phyloP scores from a whole-genome alignment of 2,329 filamentous ascomycete genomes.

The Didymella arachidicola region DNA sequence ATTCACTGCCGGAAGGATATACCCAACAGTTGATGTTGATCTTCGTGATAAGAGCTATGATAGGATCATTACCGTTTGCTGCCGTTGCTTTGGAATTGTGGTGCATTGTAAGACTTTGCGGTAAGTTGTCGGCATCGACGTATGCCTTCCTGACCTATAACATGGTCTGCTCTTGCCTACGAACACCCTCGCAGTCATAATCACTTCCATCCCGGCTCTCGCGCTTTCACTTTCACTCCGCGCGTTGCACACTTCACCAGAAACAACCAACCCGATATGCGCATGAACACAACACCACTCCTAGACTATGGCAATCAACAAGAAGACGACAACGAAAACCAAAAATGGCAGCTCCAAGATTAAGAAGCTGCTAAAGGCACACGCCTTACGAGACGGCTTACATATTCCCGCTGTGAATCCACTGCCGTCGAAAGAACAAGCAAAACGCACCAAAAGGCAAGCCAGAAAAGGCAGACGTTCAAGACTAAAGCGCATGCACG shows the following conservation, averaged over 20 bases:
- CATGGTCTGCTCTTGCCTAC: neutral
- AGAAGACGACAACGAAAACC: neutral
- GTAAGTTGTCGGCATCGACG: neutral
- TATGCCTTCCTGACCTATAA: neutral
- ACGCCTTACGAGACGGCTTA: neutral
- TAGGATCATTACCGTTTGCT: too few relatives aligned
- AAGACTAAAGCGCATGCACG: neutral
- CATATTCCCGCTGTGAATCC: neutral
- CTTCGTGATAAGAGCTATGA: neutral
- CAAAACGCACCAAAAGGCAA: neutral
- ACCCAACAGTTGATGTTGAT: neutral
- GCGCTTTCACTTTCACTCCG: neutral
- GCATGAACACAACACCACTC: neutral
- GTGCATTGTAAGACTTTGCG: neutral
- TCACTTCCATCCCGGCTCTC: neutral
- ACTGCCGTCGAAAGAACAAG: neutral
- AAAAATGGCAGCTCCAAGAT: neutral
- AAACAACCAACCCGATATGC: neutral
- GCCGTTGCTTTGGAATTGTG: neutral
- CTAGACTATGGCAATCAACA: neutral
- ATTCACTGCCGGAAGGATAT: neutral
- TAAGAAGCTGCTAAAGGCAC: neutral
- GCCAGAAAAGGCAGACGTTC: neutral
- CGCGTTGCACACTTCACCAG: neutral
- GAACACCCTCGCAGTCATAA: neutral